Base-by-base conservation (phyloP, 306 rosid genomes). In the Cicer cuneatum region DNA sequence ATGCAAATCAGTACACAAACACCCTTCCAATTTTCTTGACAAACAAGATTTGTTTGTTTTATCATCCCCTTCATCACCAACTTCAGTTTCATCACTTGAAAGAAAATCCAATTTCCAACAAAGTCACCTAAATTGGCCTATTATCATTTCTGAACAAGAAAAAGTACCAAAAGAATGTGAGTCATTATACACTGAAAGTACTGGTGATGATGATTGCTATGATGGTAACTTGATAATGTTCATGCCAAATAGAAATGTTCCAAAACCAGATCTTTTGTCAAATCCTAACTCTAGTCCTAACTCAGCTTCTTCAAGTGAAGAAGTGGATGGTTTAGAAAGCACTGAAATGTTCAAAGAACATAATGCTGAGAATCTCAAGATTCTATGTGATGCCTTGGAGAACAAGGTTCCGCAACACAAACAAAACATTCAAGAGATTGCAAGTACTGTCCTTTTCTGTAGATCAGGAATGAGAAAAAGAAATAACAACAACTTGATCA, bases 271-370 rank as follows among this genome's bases (percentile, higher is more conserved):
- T 7, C 96, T 92, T 41, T 77, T 92, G 51, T 92, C 96, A 43
- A 92, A 90, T 69, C 96, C 98, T 0, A 92, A 92, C 74, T 92
- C 98, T 0, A 90, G 96, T 62, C 98, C 98, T 2, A 92, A 92
- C 76, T 92, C 96, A 18, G 96, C 97, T 24, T 92, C 96, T 59
- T 89, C 98, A 16, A 92, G 98, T 74, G 96, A 92, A 68, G 89
- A 86, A 73, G 41, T 82, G 51, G 96, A 90, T 0, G 96, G 93
- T 41, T 53, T 75, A 51, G 87, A 85, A 21, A 84, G 85, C 77
- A 77, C 67, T 39, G 66, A 81, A 10, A 76, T 85, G 85, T 89
- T 91, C 87, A 92, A 75, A 39, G 89, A 88, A 29, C 69, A 84
- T 9, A 87, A 74, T 35, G 59, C 74, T 13, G 83, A 92, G 83